phyloP scores from a whole-genome alignment of 805 yeast genomes.

The Yarrowia porcina region DNA sequence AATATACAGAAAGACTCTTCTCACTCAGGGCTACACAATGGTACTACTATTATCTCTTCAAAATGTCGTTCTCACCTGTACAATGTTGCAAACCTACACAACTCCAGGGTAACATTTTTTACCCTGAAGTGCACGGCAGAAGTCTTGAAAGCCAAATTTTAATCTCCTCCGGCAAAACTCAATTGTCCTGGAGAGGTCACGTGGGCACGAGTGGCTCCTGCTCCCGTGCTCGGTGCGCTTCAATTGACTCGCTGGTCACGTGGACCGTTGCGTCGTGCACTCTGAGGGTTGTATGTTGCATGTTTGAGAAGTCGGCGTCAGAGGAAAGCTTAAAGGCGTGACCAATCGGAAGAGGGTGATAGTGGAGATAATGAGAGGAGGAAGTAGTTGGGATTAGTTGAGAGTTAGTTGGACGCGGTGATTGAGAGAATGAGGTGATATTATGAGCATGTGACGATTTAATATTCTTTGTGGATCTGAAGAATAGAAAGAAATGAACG shows the following conservation, averaged over 20 bases:
- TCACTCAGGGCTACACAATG: too few relatives aligned
- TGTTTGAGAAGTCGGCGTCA: not conserved
- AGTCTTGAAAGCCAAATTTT: not conserved
- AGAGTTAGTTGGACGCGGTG: too few relatives aligned
- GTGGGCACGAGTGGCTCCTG: not conserved
- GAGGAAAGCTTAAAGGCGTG: not conserved
- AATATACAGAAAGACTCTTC: not conserved
- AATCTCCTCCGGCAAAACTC: constrained; percentile 2
- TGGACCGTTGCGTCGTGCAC: not conserved
- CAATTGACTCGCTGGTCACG: not conserved
- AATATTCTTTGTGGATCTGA: too few relatives aligned
- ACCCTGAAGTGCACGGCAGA: constrained; percentile 15
- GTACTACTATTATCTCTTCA: too few relatives aligned
- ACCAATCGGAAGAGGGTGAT: not conserved
- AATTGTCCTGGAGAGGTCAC: constrained; percentile 10
- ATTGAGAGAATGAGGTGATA: too few relatives aligned
- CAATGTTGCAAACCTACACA: too few relatives aligned
- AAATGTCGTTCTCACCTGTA: too few relatives aligned
- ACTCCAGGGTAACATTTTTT: constrained; percentile 2
- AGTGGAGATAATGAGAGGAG: too few relatives aligned
- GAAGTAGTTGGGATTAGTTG: too few relatives aligned
- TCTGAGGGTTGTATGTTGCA: not conserved
- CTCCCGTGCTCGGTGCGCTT: not conserved
- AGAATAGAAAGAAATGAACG: too few relatives aligned
- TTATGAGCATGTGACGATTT: too few relatives aligned